These are phyloP conservation scores for Paramecium bursaria DNA, from an alignment of 73 alveolate genomes.

Conservation along the genomic window DNA sequence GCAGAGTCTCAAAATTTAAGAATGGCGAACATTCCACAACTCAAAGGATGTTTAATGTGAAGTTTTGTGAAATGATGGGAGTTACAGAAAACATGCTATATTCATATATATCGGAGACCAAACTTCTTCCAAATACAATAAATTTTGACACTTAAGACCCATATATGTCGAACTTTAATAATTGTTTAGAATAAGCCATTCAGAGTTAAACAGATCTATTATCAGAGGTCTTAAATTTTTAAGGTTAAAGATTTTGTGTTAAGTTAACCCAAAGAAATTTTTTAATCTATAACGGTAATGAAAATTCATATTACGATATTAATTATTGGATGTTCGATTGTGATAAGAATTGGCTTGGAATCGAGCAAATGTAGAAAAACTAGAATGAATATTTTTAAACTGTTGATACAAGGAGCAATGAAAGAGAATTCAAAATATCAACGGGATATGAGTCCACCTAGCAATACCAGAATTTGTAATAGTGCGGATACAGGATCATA, in stretches of 20 bases:
- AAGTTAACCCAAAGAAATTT: neutral
- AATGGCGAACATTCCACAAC: slow-evolving; percentile 26
- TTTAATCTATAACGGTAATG: neutral
- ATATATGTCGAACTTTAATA: too few relatives aligned
- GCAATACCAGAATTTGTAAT: too few relatives aligned
- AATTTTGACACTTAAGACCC: slow-evolving; percentile 24
- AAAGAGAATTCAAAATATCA: too few relatives aligned
- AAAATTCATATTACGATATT: slow-evolving; percentile 15
- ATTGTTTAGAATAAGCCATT: too few relatives aligned
- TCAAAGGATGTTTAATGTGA: slow-evolving; percentile 1
- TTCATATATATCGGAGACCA: neutral
- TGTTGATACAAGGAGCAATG: too few relatives aligned
- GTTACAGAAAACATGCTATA: slow-evolving; percentile 2
- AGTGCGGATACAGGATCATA: too few relatives aligned
- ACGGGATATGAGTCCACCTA: too few relatives aligned
- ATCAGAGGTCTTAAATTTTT: slow-evolving; percentile 43
- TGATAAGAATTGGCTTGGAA: slow-evolving; percentile 36
- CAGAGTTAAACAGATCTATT: too few relatives aligned
- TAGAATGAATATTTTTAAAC: slow-evolving; percentile 24
- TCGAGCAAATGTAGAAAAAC: neutral
- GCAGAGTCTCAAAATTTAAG: slow-evolving; percentile 1
- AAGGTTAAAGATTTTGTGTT: slow-evolving; percentile 13
- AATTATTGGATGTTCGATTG: slow-evolving; percentile 26
- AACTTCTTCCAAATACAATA: neutral
- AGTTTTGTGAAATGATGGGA: slow-evolving; percentile 25